Percentiles rank a stretch among this genome's conserved stretches.
Evolutionary conservation across 1,139 yeast species (phyloP).

Genomic region (Pichia sp.): DNA sequence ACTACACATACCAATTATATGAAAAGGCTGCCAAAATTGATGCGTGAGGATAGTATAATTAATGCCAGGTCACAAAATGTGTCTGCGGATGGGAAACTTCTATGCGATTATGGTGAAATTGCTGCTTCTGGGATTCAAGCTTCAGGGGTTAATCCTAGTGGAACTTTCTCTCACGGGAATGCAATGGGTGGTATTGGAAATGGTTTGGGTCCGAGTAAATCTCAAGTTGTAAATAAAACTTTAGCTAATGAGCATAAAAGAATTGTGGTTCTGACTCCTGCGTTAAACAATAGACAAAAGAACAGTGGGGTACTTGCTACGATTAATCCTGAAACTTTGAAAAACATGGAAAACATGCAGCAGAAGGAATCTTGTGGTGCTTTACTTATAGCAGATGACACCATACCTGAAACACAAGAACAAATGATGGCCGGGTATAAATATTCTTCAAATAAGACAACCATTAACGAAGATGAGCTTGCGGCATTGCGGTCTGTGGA

Average conservation of each 20-base stretch:
- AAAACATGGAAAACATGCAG: background rate
- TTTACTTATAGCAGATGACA: slow-evolving; percentile 4
- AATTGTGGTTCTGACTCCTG: slow-evolving; percentile 17
- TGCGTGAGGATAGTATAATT: slow-evolving; percentile 13
- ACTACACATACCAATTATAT: background rate
- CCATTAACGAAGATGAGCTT: slow-evolving; percentile 15
- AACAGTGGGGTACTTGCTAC: background rate
- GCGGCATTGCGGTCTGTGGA: slow-evolving; percentile 21
- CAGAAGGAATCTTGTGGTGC: background rate
- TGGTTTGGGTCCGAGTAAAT: slow-evolving; percentile 65
- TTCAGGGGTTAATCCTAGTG: slow-evolving; percentile 27
- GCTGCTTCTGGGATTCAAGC: slow-evolving; percentile 71
- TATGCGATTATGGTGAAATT: slow-evolving; percentile 46
- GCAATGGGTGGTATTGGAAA: slow-evolving; percentile 40
- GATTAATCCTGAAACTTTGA: background rate
- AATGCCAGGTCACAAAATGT: slow-evolving; percentile 6
- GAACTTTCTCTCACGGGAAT: slow-evolving; percentile 16
- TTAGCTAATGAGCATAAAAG: slow-evolving; percentile 28
- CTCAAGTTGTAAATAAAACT: slow-evolving; percentile 63
- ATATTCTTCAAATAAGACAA: slow-evolving; percentile 1
- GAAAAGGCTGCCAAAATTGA: slow-evolving; percentile 10
- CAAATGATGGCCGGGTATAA: slow-evolving; percentile 2
- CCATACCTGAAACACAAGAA: background rate
- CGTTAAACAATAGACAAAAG: background rate
- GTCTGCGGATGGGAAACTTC: slow-evolving; percentile 23